Evolutionary conservation across 2,329 filamentous ascomycete genomes (phyloP), one percentile per base, ranked within the genome.

Genomic region (Pyrenochaeta sp.): DNA sequence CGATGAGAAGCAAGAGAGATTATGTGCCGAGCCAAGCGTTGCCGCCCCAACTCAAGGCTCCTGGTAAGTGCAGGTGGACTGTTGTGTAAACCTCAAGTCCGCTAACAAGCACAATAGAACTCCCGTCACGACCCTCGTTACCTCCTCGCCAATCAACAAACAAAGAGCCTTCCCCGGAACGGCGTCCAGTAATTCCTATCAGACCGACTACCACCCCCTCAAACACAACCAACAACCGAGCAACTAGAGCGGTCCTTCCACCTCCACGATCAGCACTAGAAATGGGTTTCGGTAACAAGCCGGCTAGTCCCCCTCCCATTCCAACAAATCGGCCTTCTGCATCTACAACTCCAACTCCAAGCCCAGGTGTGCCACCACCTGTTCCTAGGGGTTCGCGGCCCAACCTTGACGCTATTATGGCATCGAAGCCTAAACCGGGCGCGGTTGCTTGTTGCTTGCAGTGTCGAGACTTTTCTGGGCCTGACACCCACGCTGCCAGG

Each of bases 401-500:
- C n/a, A 79, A 85, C 66, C 71, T 85, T 3, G 75, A 78, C 6
- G 77, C 79, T 29, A 69, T 84, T 13, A 75, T 81, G 67, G 76
- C 79, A 30, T 68, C 65, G 7, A 69, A 72, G 43, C 68, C 69
- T 11, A 67, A 63, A 42, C 51, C 60, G 31, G 58, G 60, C 11
- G 60, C 55, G 6, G 40, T 46, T n/a, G 41, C 41, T 30, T 38
- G 48, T 35, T 97, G 94, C 68, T 78, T 96, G 38, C 76, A 84
- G 44, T 97, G 94, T 67, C 85, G 92, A 53, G 92, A 97, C 73
- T 97, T 95, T 71, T 91, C 89, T 6, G 84, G 74, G 0, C 87
- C 90, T 0, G 94, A 97, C 71, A 72, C 72, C 10, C 86, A 95
- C 55, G 93, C 90, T 4, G 81, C 88, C 5, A 85, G 84, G 53